Base-by-base conservation (phyloP, 2,329 filamentous ascomycete species). In the Trichophaea hybrida region DNA sequence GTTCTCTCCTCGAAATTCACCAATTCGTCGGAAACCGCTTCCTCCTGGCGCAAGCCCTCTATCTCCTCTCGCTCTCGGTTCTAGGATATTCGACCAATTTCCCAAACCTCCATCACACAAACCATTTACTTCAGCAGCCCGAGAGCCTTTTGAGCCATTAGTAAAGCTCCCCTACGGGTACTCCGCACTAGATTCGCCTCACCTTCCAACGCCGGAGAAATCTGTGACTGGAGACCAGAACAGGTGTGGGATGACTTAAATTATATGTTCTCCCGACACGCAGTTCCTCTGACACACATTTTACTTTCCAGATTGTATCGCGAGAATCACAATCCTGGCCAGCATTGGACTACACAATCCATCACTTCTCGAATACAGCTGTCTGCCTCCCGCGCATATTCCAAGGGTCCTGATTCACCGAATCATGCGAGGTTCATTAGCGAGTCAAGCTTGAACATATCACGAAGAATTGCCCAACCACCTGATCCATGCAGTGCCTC, bases 231-330 rank as follows among this genome's bases (percentile, higher is more conserved):
- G n/a, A 40, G 7, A 58, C 53, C 48, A 57, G 57, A 61, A 63
- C 59, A 64, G 61, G 63, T 64, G 60, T 61, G 54, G 55, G 43
- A 58, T 55, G 35, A 61, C 37, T 58, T 52, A 61, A 60, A 48
- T 59, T 59, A 58, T 61, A 64, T 64, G 61, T 60, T 64, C 57
- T 57, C 52, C 46, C 58, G 57, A 59, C 59, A 12, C 17, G 31
- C 50, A 34, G 13, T 54, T 57, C 33, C 62, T 63, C 63, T 64
- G 58, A 64, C 63, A 60, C 58, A 61, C 52, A 61, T 61, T 59
- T 57, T 64, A 15, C 57, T 64, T 54, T 61, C 59, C 59, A 64
- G 61, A 64, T 61, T 61, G 38, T 57, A 59, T 54, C 61, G 62
- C 61, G 61, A 58, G 57, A 59, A 63, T 40, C 12, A 61, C 55